These are phyloP conservation scores for Achaetomiella virescens DNA, from an alignment of 495 filamentous ascomycete genomes.

Conservation along the genomic window DNA sequence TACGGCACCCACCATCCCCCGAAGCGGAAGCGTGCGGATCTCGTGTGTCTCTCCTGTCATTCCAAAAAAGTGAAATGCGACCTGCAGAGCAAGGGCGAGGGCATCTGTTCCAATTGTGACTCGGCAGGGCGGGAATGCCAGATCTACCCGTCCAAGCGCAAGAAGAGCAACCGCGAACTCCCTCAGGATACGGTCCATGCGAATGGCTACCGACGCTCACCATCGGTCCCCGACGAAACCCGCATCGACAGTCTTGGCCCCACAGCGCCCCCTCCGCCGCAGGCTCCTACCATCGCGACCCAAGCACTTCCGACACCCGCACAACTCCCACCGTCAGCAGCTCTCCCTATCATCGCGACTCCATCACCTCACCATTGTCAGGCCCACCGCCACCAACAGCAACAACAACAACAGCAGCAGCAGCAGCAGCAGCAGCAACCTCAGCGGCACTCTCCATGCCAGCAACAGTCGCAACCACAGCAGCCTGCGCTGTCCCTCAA, in stretches of 20 bases:
- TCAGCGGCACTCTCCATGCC: background rate
- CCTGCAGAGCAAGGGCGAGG: conserved; percentile 26
- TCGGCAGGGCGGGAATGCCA: conserved; percentile 25
- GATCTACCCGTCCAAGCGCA: conserved; percentile 20
- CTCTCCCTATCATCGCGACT: background rate
- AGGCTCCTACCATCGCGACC: no score
- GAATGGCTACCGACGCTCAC: no score
- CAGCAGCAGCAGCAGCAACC: background rate
- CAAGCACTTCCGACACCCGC: background rate
- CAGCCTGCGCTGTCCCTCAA: background rate
- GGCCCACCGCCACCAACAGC: no score
- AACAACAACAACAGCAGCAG: background rate
- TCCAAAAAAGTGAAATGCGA: conserved; percentile 37
- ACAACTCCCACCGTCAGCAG: background rate
- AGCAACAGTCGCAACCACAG: no score
- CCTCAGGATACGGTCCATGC: no score
- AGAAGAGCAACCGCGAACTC: no score
- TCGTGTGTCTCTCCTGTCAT: conserved; percentile 33
- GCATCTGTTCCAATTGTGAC: conserved; percentile 29
- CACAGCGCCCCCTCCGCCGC: no score
- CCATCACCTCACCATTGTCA: background rate
- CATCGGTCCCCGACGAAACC: no score
- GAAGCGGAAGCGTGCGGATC: conserved; percentile 32
- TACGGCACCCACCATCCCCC: conserved; percentile 13
- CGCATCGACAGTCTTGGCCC: no score